These are phyloP conservation scores for Spergularia azorica DNA, from an alignment of 179 eudicot genomes.

Conservation along the genomic window DNA sequence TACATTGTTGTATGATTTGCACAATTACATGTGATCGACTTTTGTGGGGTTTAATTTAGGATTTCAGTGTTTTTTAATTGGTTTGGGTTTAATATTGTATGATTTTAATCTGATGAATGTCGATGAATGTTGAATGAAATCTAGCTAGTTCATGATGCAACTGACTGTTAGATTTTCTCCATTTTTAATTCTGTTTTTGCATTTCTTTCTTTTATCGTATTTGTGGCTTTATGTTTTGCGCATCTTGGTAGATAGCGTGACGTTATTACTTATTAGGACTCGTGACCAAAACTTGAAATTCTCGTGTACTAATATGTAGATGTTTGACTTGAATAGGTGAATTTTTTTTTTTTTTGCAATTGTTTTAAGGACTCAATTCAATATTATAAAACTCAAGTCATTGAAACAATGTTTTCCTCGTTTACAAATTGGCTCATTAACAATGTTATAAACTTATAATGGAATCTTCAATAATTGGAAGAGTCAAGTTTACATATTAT, in stretches of 20 bases:
- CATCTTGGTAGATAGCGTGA: too few species aligned
- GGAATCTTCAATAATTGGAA: too few species aligned
- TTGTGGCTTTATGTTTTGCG: too few species aligned
- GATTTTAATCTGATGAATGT: not conserved
- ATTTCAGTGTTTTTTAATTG: not conserved
- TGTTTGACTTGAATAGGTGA: not conserved
- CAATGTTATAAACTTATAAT: too few species aligned
- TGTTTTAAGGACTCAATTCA: not conserved
- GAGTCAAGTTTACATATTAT: too few species aligned
- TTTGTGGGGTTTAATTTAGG: not conserved
- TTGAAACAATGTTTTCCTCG: too few species aligned
- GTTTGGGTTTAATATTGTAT: not conserved
- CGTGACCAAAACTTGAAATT: too few species aligned
- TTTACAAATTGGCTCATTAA: too few species aligned
- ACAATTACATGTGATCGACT: constrained; percentile 4
- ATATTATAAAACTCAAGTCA: too few species aligned
- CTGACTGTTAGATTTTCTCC: not conserved
- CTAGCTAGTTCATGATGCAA: constrained; percentile 1
- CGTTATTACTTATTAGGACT: too few species aligned
- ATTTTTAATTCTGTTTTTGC: not conserved
- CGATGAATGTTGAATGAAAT: not conserved
- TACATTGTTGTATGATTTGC: constrained; percentile 3
- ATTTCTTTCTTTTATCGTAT: too few species aligned
- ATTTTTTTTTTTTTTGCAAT: not conserved
- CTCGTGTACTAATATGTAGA: too few species aligned